Percentiles rank a stretch among this genome's conserved stretches.
Conservation (phyloP, 2,329 filamentous ascomycete species). For the Myotisia sp. region DNA sequence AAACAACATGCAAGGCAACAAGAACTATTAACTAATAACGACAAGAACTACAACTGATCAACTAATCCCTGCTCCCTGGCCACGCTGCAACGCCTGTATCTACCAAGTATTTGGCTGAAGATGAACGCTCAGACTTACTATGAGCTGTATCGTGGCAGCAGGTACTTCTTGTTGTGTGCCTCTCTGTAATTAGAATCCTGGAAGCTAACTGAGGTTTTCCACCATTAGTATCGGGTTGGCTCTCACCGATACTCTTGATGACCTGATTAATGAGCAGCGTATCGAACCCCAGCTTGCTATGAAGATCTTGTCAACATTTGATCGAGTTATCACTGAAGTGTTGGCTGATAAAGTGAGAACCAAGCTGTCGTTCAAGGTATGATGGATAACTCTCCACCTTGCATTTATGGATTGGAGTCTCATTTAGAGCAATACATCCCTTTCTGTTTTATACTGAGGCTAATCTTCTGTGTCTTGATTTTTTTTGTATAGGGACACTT, state of each 20-base stretch:
- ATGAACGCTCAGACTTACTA: slow-evolving; percentile 53
- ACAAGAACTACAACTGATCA: too few relatives aligned
- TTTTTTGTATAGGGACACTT: slow-evolving; percentile 61
- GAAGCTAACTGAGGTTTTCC: slow-evolving; percentile 14
- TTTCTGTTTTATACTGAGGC: background rate
- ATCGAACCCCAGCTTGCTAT: slow-evolving; percentile 98
- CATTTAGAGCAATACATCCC: background rate
- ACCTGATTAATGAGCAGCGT: slow-evolving; percentile 81
- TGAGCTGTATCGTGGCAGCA: slow-evolving; percentile 96
- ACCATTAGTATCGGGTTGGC: slow-evolving; percentile 68
- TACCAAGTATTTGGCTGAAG: too few relatives aligned
- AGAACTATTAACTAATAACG: too few relatives aligned
- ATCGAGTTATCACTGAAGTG: slow-evolving; percentile 81
- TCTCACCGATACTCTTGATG: slow-evolving; percentile 91
- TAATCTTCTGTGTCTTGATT: background rate
- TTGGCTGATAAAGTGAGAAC: slow-evolving; percentile 86
- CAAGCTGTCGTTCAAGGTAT: slow-evolving; percentile 85
- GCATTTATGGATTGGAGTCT: background rate
- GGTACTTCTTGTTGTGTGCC: slow-evolving; percentile 44
- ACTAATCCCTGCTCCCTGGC: too few relatives aligned
- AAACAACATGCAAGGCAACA: too few relatives aligned
- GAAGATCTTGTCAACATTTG: slow-evolving; percentile 94
- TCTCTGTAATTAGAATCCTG: slow-evolving; percentile 1
- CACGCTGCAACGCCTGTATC: too few relatives aligned
- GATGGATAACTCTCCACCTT: too few relatives aligned